These are phyloP conservation scores for Rhododendron mucronatum DNA, from an alignment of 148 eudicot species.

Conservation along the genomic window DNA sequence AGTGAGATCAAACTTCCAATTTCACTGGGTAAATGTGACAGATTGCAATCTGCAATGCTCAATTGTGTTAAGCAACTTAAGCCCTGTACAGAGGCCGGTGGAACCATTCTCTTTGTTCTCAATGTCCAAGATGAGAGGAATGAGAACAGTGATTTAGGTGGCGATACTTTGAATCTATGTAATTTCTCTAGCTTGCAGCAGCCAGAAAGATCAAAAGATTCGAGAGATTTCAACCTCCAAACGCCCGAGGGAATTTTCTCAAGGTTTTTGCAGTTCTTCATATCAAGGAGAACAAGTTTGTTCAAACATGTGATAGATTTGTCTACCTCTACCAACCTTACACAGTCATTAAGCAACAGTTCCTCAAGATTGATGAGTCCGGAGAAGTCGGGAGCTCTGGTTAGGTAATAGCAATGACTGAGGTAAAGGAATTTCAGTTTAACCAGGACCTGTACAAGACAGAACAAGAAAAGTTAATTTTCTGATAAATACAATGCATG, in stretches of 20 bases:
- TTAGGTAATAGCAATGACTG: not conserved
- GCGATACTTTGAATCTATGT: not conserved
- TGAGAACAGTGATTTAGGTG: not conserved
- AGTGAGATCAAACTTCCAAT: slow-evolving; percentile 2
- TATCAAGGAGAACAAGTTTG: slow-evolving; percentile 6
- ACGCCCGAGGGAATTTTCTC: not conserved
- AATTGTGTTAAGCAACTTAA: not conserved
- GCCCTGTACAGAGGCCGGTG: not conserved
- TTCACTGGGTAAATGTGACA: not conserved
- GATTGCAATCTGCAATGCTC: not conserved
- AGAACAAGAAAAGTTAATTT: not conserved
- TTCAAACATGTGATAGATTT: not conserved
- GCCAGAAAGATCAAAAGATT: not conserved
- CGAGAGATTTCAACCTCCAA: slow-evolving; percentile 3
- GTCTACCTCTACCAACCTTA: not conserved
- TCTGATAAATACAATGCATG: not conserved
- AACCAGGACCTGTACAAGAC: not conserved
- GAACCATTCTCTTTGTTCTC: not conserved
- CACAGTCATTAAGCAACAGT: not conserved
- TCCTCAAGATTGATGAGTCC: slow-evolving; percentile 13
- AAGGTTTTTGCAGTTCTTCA: not conserved
- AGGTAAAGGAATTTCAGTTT: slow-evolving; percentile 9
- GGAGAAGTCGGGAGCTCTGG: not conserved
- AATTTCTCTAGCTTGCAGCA: not conserved
- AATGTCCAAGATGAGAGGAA: not conserved